These are phyloP conservation scores for Aegilops longissima DNA, from an alignment of 176 grass and related monocot species.

Conservation along the genomic window DNA sequence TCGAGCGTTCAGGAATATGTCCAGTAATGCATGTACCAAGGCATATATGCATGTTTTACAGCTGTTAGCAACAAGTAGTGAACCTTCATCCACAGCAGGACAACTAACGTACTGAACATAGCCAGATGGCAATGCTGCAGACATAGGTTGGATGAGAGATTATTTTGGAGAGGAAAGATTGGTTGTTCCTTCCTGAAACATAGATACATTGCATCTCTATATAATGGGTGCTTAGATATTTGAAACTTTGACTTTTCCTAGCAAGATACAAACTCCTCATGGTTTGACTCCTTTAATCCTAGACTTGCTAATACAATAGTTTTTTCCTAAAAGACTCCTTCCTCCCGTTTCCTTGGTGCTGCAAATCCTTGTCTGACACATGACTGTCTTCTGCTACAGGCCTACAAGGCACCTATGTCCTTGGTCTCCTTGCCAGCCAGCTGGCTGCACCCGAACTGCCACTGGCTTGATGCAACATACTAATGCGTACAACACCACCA, in stretches of 20 bases:
- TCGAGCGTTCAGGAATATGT: background rate
- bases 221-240: background rate
- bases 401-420: background rate
- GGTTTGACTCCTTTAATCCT: background rate
- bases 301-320: background rate
- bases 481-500: background rate
- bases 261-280: background rate
- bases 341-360: background rate
- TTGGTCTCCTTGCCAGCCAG: background rate
- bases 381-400: background rate
- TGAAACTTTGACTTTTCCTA: background rate
- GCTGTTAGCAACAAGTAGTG: background rate
- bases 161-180: background rate
- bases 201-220: background rate
- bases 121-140: conserved; percentile 5
- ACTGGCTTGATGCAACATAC: background rate
- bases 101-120: background rate
- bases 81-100: background rate
- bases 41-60: conserved; percentile 5
- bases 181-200: background rate
- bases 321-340: background rate
- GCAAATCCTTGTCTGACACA: background rate
- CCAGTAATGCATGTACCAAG: background rate
- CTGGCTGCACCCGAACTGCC: background rate
- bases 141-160: background rate